phyloP scores from a whole-genome alignment of 2,329 filamentous ascomycete genomes.

The Sporothrix protearum region DNA sequence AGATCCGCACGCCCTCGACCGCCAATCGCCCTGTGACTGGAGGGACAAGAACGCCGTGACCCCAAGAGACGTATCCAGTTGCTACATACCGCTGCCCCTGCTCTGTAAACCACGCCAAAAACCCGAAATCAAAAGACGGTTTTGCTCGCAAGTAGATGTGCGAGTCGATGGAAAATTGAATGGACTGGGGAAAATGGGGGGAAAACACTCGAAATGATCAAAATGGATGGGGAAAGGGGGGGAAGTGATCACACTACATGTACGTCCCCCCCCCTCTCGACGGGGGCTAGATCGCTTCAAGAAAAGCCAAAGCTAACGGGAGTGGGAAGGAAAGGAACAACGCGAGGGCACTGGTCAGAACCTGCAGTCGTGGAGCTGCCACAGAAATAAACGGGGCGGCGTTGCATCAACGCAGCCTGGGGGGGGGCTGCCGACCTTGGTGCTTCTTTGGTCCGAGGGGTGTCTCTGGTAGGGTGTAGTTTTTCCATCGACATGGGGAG shows the following conservation, averaged over 20 bases:
- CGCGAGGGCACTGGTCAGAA: background rate
- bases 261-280: background rate
- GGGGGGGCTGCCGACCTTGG: background rate
- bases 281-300: background rate
- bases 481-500: conserved; percentile 12
- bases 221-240: background rate
- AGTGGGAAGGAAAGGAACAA: background rate
- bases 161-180: conserved; percentile 1
- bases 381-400: background rate
- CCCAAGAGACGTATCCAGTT: background rate
- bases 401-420: background rate
- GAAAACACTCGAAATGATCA: background rate
- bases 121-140: too few relatives aligned
- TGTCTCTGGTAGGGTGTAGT: background rate
- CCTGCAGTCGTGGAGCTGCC: background rate
- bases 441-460: background rate
- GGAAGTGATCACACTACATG: background rate
- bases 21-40: conserved; percentile 11
- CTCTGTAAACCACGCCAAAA: background rate
- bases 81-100: background rate
- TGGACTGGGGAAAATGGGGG: background rate
- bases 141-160: background rate
- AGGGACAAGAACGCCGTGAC: conserved; percentile 3
- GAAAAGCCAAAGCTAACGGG: background rate
- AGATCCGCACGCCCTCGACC: background rate